Evolutionary conservation across 176 grass and related monocot genomes (phyloP).

Genomic region (Aegilops bicornis): DNA sequence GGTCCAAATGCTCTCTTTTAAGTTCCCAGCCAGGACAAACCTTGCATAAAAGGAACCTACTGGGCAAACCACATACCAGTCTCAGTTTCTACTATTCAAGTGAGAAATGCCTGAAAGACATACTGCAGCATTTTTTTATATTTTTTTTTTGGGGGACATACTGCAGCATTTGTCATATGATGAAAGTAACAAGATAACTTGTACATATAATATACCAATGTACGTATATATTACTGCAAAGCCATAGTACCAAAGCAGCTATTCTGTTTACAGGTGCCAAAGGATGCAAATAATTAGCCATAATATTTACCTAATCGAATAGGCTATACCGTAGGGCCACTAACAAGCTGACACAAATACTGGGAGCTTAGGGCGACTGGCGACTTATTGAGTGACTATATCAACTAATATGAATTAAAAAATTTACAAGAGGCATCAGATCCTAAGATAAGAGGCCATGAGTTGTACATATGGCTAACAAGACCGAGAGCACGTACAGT

Average conservation of each 20-base stretch:
- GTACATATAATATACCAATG: not conserved
- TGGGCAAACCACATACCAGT: not conserved
- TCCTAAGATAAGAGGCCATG: constrained; percentile 22
- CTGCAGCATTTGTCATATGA: not conserved
- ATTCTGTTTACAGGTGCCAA: constrained; percentile 19
- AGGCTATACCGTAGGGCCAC: not conserved
- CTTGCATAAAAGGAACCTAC: not conserved
- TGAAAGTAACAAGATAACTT: not conserved
- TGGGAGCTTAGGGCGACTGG: not conserved
- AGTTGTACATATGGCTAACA: constrained; percentile 41
- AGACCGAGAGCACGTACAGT: not conserved
- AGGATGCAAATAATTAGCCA: constrained; percentile 13
- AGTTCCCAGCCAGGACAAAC: not conserved
- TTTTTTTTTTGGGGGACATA: too few relatives aligned
- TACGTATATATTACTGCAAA: not conserved
- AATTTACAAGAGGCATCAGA: constrained; percentile 44
- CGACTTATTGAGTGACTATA: constrained; percentile 20
- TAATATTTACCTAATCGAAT: not conserved
- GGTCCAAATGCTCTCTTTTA: not conserved
- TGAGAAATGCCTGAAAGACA: not conserved
- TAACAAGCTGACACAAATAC: constrained; percentile 25
- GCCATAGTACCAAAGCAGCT: not conserved
- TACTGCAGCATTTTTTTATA: not conserved
- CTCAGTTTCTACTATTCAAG: not conserved
- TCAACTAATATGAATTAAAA: constrained; percentile 27